Conservation (phyloP, 2,329 filamentous ascomycete genomes). For the Periconia macrospinosa region DNA sequence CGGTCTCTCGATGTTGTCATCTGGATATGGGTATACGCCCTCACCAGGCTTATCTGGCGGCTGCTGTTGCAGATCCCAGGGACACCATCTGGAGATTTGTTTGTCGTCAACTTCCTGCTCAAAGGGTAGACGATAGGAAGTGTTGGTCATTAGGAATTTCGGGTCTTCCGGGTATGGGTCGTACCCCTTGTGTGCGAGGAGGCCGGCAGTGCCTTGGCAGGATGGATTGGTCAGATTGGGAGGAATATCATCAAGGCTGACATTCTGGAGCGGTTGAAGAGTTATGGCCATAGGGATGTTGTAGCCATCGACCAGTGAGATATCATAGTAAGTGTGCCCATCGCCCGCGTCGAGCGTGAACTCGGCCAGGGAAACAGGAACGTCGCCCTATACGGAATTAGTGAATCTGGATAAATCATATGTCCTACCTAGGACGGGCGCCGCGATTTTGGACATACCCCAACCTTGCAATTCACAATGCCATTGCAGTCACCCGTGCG, state of each 20-base stretch:
- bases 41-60: conserved; percentile 71
- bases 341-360: conserved; percentile 73
- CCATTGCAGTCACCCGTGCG: conserved; percentile 76
- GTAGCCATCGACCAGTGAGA: conserved; percentile 83
- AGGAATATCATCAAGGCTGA: conserved; percentile 63
- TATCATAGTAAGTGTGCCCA: conserved; percentile 78
- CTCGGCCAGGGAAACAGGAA: conserved; percentile 77
- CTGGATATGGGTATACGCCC: conserved; percentile 79
- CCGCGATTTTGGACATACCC: conserved; percentile 54
- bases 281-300: conserved; percentile 70
- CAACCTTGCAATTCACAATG: conserved; percentile 67
- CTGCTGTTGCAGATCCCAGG: conserved; percentile 73
- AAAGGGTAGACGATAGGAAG: conserved; percentile 67
- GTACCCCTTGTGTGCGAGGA: conserved; percentile 52
- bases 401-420: background rate
- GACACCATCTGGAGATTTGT: conserved; percentile 71
- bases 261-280: conserved; percentile 58
- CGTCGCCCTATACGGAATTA: conserved; percentile 59
- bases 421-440: no score
- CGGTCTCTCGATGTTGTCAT: conserved; percentile 70
- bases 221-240: conserved; percentile 76
- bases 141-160: conserved; percentile 62
- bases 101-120: conserved; percentile 61
- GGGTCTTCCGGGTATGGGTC: conserved; percentile 56
- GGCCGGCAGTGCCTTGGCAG: conserved; percentile 71